Base-by-base conservation (phyloP, 805 yeast genomes). In the Pichia pseudocactophila region DNA sequence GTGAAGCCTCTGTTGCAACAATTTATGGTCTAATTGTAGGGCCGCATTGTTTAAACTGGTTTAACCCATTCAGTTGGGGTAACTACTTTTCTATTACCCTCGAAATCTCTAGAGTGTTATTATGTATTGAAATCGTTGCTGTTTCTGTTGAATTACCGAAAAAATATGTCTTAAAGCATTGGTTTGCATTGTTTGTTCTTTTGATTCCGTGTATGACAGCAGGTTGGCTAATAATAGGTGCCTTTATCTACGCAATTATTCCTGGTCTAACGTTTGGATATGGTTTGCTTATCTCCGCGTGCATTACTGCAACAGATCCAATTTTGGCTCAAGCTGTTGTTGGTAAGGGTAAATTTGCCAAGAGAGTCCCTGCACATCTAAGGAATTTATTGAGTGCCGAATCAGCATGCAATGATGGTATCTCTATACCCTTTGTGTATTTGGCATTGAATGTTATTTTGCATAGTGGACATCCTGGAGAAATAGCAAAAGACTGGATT, bases 251-350 rank as follows among this genome's bases (percentile, higher is more conserved):
- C 77, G 61, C 66, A 7, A 63, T 80, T 37, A 71, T 80, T 27
- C 85, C 85, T 0, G 71, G 71, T 25, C 63, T 80, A 43, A 60
- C 63, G 28, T 79, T 74, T 55, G 59, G 74, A 17, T 74, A 78
- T 39, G 74, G 77, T 6, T 68, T 81, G 27, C 63, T 80, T 40
- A 76, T 81, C 1, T 70, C 78, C 10, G 84, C 84, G 2, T 80
- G 88, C 57, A 74, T 80, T 40, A 81, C 89, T 0, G 87, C 88
- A 7, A 81, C 89, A 0, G 89, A 81, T 58, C 89, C 88, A 3
- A 82, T 81, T 35, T 66, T 80, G 54, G 79, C 83, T 3, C 82
- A 82, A 34, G 83, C 85, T 2, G 80, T 80, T 33, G 85, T 82
- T 26, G 80, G 81, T 64, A 78, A 78, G 48, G 87, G 87, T 41